These are phyloP conservation scores for Chalciporus sp. DNA, from an alignment of 1,284 basidiomycete species.

Conservation along the genomic window DNA sequence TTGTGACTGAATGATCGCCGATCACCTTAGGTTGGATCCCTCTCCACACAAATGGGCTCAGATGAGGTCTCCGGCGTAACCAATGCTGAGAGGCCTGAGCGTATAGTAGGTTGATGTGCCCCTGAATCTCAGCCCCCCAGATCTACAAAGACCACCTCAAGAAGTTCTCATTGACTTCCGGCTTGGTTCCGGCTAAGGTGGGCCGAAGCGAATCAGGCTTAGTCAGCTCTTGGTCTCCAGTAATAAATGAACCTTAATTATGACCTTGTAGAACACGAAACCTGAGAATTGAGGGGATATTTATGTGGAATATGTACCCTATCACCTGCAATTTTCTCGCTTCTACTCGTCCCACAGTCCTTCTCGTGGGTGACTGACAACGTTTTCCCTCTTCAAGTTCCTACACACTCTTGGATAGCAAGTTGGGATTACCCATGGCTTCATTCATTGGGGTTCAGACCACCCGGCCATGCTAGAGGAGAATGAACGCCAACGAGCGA, in stretches of 20 bases:
- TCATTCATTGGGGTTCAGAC: constrained; percentile 77
- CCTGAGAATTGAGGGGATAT: neutral
- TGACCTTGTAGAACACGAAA: neutral
- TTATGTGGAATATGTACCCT: neutral
- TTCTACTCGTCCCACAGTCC: neutral
- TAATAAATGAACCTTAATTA: neutral
- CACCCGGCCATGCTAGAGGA: constrained; percentile 74
- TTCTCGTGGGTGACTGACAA: constrained; percentile 49
- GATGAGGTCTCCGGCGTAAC: too few relatives aligned
- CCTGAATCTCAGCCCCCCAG: too few relatives aligned
- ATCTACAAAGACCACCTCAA: too few relatives aligned
- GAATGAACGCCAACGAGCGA: constrained; percentile 54
- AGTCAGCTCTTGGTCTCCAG: neutral
- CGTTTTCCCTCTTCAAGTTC: constrained; percentile 62
- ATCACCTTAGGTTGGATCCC: too few relatives aligned
- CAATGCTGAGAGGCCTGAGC: too few relatives aligned
- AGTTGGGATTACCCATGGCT: constrained; percentile 68
- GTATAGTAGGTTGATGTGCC: too few relatives aligned
- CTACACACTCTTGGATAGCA: constrained; percentile 56
- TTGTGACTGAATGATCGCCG: too few relatives aligned
- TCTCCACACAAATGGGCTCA: too few relatives aligned
- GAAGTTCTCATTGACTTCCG: too few relatives aligned
- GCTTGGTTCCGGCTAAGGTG: too few relatives aligned
- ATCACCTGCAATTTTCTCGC: too few relatives aligned
- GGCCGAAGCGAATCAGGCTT: neutral